A percentile compares a stretch with the other conserved stretches of the same genome.
phyloP scores from a whole-genome alignment of 2,329 filamentous ascomycete species.

The Cladosporium phlei region DNA sequence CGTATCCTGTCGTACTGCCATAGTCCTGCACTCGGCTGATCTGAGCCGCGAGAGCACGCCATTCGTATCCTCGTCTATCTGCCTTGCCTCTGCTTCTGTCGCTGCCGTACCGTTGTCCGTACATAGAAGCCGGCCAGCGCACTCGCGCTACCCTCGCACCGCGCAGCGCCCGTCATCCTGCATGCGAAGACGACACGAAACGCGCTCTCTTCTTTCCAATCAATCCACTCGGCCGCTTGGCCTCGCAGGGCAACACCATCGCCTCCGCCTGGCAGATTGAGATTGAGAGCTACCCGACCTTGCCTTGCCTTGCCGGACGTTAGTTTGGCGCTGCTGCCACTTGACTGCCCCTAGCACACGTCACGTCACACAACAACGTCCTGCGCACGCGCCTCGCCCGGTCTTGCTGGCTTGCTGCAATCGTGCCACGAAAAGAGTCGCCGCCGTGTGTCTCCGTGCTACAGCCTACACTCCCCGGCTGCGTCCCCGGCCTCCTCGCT shows the following conservation, averaged over 20 bases:
- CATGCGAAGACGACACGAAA: conserved; percentile 5
- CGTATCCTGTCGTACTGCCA: not conserved
- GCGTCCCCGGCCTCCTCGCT: conserved; percentile 7
- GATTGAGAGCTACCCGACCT: conserved; percentile 2
- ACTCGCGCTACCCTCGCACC: not conserved
- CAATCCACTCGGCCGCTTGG: conserved; percentile 6
- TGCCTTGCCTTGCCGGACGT: no score
- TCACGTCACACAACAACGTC: conserved; percentile 13
- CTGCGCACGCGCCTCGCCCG: conserved; percentile 5
- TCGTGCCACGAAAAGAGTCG: no score
- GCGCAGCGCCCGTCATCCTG: conserved; percentile 1
- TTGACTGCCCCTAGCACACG: no score
- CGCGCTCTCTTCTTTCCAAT: not conserved
- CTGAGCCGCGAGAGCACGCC: conserved; percentile 1
- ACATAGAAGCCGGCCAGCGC: conserved; percentile 1
- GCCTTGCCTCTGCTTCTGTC: not conserved
- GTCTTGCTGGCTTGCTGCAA: no score
- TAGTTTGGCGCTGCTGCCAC: conserved; percentile 5
- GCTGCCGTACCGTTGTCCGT: conserved; percentile 3
- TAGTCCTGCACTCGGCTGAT: not conserved
- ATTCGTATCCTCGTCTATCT: not conserved
- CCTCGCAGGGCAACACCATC: conserved; percentile 3
- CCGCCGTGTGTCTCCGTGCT: no score
- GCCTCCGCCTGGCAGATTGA: not conserved
- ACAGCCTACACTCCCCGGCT: no score